These are phyloP conservation scores for Abrus pulchellus DNA, from an alignment of 306 rosid genomes.

Conservation along the genomic window DNA sequence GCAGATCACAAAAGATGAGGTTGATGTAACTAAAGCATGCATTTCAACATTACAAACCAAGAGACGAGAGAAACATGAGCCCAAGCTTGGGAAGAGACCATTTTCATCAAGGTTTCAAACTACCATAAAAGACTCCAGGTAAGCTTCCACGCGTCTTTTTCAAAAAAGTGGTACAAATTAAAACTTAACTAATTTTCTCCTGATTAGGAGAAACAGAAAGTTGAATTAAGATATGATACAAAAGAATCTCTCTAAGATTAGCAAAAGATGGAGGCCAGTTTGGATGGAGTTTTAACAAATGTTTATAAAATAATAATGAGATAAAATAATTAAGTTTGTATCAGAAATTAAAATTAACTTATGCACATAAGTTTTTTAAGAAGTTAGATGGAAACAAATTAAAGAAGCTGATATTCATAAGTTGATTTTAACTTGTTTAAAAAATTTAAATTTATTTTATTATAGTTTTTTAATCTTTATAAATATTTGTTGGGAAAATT, in stretches of 20 bases:
- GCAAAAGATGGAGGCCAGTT: not conserved
- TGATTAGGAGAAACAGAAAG: not conserved
- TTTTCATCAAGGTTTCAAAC: slow-evolving; percentile 50
- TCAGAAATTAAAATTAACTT: no score
- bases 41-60: slow-evolving; percentile 31
- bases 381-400: no score
- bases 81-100: slow-evolving; percentile 43
- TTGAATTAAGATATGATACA: not conserved
- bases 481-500: no score
- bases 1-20: slow-evolving; percentile 6
- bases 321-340: no score
- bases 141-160: not conserved
- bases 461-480: no score
- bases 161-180: not conserved
- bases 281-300: no score
- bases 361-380: no score
- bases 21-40: slow-evolving; percentile 34
- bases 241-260: not conserved
- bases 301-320: no score
- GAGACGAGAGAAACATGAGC: slow-evolving; percentile 46
- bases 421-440: no score
- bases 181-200: not conserved
- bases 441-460: no score
- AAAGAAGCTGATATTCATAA: no score
- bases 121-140: slow-evolving; percentile 61